Base-by-base conservation (phyloP, 768 basidiomycete species). In the Mycena crocata region DNA sequence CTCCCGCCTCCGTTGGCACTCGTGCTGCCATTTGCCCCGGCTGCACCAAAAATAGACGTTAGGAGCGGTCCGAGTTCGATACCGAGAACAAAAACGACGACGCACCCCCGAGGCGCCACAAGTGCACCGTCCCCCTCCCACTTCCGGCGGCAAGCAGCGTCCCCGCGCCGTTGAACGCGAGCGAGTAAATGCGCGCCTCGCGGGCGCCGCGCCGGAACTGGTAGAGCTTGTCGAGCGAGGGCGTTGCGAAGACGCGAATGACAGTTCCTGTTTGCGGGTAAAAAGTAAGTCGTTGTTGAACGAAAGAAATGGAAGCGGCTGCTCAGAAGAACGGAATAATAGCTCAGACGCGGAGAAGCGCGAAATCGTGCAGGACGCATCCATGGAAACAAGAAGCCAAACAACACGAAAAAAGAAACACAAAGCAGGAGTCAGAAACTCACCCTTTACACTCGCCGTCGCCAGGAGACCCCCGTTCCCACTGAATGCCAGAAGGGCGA, bases 121-220 rank as follows among this genome's bases (percentile, higher is more conserved):
- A 91, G 78, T 99, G 98, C 17, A 99, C 95, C 15, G 97, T 99
- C 68, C 95, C 96, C 66, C 95, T 93, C 56, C 94, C 96, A 13
- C 90, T 92, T 74, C 92, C 93, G 23, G 98, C 96, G 1, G 93
- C 95, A 17, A 99, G 80, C n/a, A 99, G 76, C 7, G 90, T 90
- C 17, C 89, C 89, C 35, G 93, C 89, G 4, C 88, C 74, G 74
- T 99, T 99, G 79, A 98, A 99, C 69, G 81, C 84, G 72, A 87
- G 84, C 23, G 90, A 92, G 70, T 92, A 93, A 70, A 99, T 98
- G 75, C 84, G 84, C 19, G 95, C 89, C 69, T 93, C 93, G 32
- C 95, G 85, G 42, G 93, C 94, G 9, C 98, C 98, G 48, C 98
- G 80, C 8, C 98, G 81, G 83, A 99, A 99, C 77, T 99, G 96